Conservation (phyloP, 768 basidiomycete species). For the Leucocoprinus birnbaumii region DNA sequence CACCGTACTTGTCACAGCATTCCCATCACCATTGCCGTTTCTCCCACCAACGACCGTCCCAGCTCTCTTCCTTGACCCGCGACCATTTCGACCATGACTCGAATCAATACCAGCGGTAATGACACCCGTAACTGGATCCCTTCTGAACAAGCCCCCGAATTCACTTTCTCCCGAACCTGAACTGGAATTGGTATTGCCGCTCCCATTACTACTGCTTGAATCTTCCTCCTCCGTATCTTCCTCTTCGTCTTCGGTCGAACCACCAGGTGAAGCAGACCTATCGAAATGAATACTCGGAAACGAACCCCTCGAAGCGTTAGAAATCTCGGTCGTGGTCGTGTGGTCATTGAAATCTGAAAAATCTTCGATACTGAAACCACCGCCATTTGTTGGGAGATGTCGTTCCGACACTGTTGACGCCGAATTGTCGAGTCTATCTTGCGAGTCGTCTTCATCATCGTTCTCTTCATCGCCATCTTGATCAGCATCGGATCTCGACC, state of each 20-base stretch:
- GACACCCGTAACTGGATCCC: too few relatives aligned
- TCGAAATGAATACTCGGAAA: slow-evolving; percentile 90
- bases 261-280: slow-evolving; percentile 37
- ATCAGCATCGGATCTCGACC: not conserved
- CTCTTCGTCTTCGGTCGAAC: slow-evolving; percentile 17
- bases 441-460: not conserved
- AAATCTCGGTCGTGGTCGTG: slow-evolving; percentile 35
- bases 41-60: slow-evolving; percentile 5
- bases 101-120: too few relatives aligned
- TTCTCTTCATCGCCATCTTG: not conserved
- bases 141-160: slow-evolving; percentile 9
- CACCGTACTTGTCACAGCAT: not conserved
- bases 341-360: slow-evolving; percentile 52
- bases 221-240: slow-evolving; percentile 11
- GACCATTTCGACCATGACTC: not conserved
- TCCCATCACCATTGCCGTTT: not conserved
- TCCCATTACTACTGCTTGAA: not conserved
- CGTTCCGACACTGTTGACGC: slow-evolving; percentile 20
- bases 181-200: slow-evolving; percentile 12
- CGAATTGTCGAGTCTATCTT: not conserved
- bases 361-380: slow-evolving; percentile 58
- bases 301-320: slow-evolving; percentile 48
- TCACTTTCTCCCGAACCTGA: slow-evolving; percentile 42
- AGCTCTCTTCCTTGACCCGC: not conserved
- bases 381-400: slow-evolving; percentile 43